Evolutionary conservation across 1,284 basidiomycete genomes (phyloP).

Genomic region (Exobasidium rhododendri): DNA sequence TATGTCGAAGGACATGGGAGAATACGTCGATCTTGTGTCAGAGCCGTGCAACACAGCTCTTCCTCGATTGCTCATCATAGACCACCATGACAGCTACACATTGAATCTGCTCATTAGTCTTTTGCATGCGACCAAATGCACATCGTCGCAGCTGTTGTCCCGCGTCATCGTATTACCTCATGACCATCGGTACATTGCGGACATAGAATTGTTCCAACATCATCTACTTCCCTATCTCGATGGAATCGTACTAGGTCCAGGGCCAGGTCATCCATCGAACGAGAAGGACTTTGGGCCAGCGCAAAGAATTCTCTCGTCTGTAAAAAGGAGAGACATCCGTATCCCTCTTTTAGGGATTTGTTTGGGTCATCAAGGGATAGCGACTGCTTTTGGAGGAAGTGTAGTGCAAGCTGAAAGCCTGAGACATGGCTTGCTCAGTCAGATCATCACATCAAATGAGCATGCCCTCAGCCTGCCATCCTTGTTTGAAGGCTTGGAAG

Average conservation of each 20-base stretch:
- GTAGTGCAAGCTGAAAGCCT: constrained; percentile 29
- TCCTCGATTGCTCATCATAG: constrained; percentile 48
- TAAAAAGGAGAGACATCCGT: constrained; percentile 19
- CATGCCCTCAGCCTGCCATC: neutral
- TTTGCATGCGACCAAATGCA: neutral
- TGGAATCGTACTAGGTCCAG: constrained; percentile 49
- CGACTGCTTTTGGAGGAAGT: constrained; percentile 69
- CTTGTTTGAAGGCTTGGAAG: constrained; percentile 64
- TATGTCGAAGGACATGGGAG: too few relatives aligned
- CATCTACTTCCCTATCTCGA: constrained; percentile 34
- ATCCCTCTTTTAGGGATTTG: constrained; percentile 80
- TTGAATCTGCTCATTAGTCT: constrained; percentile 47
- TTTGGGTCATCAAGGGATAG: constrained; percentile 86
- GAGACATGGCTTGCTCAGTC: constrained; percentile 39
- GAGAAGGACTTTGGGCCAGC: constrained; percentile 44
- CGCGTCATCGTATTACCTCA: constrained; percentile 42
- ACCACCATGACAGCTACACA: constrained; percentile 54
- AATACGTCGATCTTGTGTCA: too few relatives aligned
- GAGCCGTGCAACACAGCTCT: too few relatives aligned
- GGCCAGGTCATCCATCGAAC: constrained; percentile 43
- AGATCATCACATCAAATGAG: constrained; percentile 14
- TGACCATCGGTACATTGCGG: constrained; percentile 32
- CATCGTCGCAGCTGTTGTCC: neutral
- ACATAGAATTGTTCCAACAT: neutral
- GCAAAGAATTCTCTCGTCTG: constrained; percentile 24